phyloP scores from a whole-genome alignment of 805 yeast genomes.

The Soucietia sequanensis region DNA sequence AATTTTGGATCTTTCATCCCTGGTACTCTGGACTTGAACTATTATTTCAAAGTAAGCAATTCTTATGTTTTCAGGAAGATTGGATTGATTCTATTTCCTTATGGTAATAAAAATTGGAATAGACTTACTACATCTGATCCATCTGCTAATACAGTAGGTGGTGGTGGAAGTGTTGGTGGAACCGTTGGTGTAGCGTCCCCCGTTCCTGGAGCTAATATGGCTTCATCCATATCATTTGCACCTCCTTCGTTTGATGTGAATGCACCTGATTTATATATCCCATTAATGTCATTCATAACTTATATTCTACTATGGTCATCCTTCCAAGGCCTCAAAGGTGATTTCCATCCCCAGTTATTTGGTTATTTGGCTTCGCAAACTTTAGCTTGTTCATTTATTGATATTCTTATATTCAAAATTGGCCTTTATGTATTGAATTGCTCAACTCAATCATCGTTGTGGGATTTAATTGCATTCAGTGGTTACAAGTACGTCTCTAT shows the following conservation, averaged over 20 bases:
- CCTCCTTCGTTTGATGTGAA: conserved; percentile 85
- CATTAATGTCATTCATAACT: conserved; percentile 88
- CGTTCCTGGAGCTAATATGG: conserved; percentile 23
- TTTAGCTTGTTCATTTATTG: conserved; percentile 75
- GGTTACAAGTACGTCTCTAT: conserved; percentile 93
- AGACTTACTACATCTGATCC: conserved; percentile 40
- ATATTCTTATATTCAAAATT: conserved; percentile 69
- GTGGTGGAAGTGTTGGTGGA: conserved; percentile 17
- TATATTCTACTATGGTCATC: conserved; percentile 82
- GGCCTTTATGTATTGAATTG: conserved; percentile 81
- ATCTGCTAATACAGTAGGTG: conserved; percentile 13
- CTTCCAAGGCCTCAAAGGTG: conserved; percentile 81
- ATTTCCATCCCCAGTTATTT: conserved; percentile 88
- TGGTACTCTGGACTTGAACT: conserved; percentile 59
- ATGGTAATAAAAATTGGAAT: conserved; percentile 80
- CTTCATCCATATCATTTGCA: conserved; percentile 45
- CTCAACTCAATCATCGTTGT: conserved; percentile 55
- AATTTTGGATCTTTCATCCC: conserved; percentile 57
- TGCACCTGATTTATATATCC: conserved; percentile 96
- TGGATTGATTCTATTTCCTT: conserved; percentile 77
- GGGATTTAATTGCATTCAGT: conserved; percentile 85
- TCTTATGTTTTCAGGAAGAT: conserved; percentile 77
- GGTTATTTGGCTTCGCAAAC: conserved; percentile 87
- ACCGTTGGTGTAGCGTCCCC: conserved; percentile 19
- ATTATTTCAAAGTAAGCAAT: conserved; percentile 90